These are phyloP conservation scores for Chlorella vulgaris DNA, from an alignment of 139 green algal genomes.

Conservation along the genomic window DNA sequence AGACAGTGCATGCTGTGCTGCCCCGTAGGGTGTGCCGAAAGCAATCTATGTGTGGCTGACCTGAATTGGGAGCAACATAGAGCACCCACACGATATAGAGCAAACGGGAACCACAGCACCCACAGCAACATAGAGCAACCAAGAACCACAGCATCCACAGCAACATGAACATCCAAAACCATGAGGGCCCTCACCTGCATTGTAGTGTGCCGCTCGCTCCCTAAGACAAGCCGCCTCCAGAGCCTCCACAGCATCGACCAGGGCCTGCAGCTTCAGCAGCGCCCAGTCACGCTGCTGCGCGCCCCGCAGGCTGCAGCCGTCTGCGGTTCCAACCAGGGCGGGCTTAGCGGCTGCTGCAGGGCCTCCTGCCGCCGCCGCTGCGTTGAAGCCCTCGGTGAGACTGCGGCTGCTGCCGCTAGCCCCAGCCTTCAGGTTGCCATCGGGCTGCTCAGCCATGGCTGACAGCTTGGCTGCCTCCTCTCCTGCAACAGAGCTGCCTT, in stretches of 20 bases:
- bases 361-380: not conserved
- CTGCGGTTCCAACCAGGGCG: not conserved
- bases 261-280: constrained; percentile 8
- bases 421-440: not conserved
- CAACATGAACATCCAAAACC: not conserved
- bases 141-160: not conserved
- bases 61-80: too few relatives aligned
- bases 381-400: too few relatives aligned
- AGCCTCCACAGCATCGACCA: constrained; percentile 5
- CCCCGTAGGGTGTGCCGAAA: too few relatives aligned
- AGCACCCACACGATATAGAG: too few relatives aligned
- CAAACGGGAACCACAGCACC: too few relatives aligned
- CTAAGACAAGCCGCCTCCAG: not conserved
- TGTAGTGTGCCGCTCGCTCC: not conserved
- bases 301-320: not conserved
- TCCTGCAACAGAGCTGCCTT: too few relatives aligned
- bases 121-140: too few relatives aligned
- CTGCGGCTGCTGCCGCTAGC: not conserved
- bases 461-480: not conserved
- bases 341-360: not conserved
- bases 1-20: too few relatives aligned
- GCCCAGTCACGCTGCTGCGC: not conserved
- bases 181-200: not conserved
- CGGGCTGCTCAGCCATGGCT: not conserved
- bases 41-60: too few relatives aligned